Conservation (phyloP, 352 stramenopile species). For the Phytophthora pinifolia region DNA sequence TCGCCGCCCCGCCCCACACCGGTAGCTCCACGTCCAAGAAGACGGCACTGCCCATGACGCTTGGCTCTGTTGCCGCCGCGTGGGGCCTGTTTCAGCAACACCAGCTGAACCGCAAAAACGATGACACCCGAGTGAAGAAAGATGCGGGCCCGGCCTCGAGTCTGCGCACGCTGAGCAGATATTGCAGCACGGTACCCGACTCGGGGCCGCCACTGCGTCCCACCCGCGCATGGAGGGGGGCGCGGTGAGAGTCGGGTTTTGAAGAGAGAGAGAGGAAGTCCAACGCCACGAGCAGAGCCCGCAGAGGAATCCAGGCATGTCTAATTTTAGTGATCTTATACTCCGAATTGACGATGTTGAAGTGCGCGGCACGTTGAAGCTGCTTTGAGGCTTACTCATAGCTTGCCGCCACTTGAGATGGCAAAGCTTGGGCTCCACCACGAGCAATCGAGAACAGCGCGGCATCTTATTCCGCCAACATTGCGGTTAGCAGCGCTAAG, state of each 20-base stretch:
- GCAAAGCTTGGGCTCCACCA: neutral
- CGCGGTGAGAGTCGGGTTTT: conserved; percentile 10
- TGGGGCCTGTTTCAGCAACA: conserved; percentile 18
- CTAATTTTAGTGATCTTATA: conserved; percentile 11
- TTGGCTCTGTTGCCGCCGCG: conserved; percentile 1
- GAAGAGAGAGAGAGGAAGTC: neutral
- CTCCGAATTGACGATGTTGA: conserved; percentile 8
- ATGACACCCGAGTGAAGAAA: conserved; percentile 9
- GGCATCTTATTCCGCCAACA: neutral
- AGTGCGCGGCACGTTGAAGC: neutral
- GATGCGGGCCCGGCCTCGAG: neutral
- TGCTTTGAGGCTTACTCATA: conserved; percentile 1
- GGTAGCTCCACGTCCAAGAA: conserved; percentile 6
- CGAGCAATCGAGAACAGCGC: no score
- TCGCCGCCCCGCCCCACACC: neutral
- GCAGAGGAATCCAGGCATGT: conserved; percentile 1
- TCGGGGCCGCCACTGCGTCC: neutral
- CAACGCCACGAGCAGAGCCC: neutral
- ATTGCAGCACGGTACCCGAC: conserved; percentile 3
- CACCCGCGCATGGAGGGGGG: conserved; percentile 15
- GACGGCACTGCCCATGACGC: neutral
- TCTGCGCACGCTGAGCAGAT: conserved; percentile 10
- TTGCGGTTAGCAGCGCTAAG: no score
- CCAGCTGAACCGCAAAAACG: no score
- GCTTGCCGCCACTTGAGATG: neutral